phyloP scores from a whole-genome alignment of 208 protist genomes.

The Leishmania gerbilli region DNA sequence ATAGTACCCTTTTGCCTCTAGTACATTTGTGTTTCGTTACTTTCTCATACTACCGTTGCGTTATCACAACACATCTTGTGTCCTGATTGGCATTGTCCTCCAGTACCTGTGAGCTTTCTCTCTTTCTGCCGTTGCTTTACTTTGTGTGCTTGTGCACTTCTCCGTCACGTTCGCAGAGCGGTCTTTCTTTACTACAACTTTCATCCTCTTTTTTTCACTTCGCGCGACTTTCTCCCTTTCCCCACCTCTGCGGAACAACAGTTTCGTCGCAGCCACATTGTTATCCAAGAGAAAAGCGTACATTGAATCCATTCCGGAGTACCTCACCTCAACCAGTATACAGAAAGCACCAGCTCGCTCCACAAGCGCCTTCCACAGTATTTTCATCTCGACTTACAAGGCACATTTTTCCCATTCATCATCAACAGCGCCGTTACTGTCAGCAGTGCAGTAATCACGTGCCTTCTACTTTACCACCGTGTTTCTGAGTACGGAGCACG shows the following conservation, averaged over 20 bases:
- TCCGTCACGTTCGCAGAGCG: neutral
- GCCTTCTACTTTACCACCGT: neutral
- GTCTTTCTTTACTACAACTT: neutral
- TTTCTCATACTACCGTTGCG: conserved; percentile 12
- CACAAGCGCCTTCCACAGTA: neutral
- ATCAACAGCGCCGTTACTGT: neutral
- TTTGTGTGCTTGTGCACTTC: neutral
- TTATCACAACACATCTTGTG: neutral
- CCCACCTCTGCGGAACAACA: neutral
- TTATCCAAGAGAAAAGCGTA: neutral
- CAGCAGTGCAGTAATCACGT: neutral
- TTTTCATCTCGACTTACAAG: conserved; percentile 4
- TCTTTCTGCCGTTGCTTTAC: conserved; percentile 15
- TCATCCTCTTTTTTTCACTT: conserved; percentile 22
- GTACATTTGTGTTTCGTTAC: conserved; percentile 2
- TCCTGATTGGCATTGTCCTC: neutral
- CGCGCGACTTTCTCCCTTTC: neutral
- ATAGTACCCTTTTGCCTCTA: conserved; percentile 10
- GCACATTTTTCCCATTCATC: conserved; percentile 8
- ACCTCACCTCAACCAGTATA: neutral
- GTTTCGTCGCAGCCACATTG: neutral
- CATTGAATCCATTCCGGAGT: neutral
- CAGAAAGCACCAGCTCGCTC: neutral
- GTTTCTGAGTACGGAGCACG: neutral
- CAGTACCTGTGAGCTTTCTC: neutral